A percentile compares a stretch with the other conserved stretches of the same genome.
Evolutionary conservation across 2,329 filamentous ascomycete genomes (phyloP).

Genomic region (Bretziella fagacearum): DNA sequence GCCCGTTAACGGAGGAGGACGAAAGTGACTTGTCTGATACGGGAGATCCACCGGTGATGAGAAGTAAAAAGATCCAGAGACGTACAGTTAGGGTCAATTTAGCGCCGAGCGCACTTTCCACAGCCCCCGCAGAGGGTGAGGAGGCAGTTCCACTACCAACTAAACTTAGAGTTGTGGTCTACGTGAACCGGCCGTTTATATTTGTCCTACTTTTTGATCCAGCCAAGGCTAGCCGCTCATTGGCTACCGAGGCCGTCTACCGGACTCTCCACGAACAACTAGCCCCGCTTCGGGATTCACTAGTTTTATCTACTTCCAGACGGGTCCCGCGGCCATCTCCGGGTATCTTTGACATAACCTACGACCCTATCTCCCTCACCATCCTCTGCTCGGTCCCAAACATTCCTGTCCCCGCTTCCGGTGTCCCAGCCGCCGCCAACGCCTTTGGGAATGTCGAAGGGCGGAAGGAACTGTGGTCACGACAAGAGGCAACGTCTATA

Average conservation of each 20-base stretch:
- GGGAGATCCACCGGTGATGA: slow-evolving; percentile 28
- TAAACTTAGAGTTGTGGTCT: slow-evolving; percentile 52
- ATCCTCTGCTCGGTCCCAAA: slow-evolving; percentile 49
- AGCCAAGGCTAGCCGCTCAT: slow-evolving; percentile 38
- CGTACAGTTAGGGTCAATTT: slow-evolving; percentile 20
- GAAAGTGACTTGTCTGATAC: slow-evolving; percentile 21
- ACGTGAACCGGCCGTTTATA: slow-evolving; percentile 58
- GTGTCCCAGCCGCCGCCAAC: slow-evolving; percentile 16
- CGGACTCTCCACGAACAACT: slow-evolving; percentile 44
- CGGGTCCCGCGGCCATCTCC: slow-evolving; percentile 33
- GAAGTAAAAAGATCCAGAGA: slow-evolving; percentile 14
- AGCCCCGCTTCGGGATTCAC: slow-evolving; percentile 37
- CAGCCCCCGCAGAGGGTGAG: slow-evolving; percentile 31
- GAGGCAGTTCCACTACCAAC: slow-evolving; percentile 25
- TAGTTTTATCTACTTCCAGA: slow-evolving; percentile 39
- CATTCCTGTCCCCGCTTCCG: slow-evolving; percentile 34
- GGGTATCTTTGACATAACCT: slow-evolving; percentile 42
- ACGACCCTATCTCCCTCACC: slow-evolving; percentile 39
- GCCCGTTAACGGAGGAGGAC: slow-evolving; percentile 21
- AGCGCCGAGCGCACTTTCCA: slow-evolving; percentile 17
- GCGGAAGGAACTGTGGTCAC: slow-evolving; percentile 31
- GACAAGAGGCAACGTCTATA: slow-evolving; percentile 46
- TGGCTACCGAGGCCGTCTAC: slow-evolving; percentile 40
- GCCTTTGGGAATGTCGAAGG: slow-evolving; percentile 14
- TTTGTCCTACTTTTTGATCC: slow-evolving; percentile 54